Percentiles rank a stretch among this genome's conserved stretches.
Evolutionary conservation across 2,329 filamentous ascomycete species (phyloP).

Genomic region (Ophiostoma perfectum): DNA sequence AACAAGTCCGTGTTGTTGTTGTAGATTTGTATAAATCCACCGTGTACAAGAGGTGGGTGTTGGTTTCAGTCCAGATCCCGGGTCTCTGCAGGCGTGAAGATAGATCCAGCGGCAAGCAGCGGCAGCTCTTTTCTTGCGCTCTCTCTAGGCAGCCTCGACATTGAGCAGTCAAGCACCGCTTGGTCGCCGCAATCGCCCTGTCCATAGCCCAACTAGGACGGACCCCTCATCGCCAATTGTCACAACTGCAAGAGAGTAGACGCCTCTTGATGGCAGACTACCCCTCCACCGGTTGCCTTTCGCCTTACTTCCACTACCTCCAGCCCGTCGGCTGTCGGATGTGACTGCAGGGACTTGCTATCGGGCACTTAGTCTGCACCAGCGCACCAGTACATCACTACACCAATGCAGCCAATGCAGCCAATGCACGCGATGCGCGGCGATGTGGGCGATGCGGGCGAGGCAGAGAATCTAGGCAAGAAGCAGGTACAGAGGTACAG

Average conservation of each 20-base stretch:
- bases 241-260: background rate
- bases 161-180: no score
- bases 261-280: background rate
- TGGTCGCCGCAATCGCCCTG: no score
- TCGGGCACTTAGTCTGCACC: background rate
- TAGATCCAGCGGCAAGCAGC: background rate
- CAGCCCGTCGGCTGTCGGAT: background rate
- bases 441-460: background rate
- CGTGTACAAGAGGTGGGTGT: background rate
- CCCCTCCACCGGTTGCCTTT: background rate
- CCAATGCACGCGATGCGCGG: background rate
- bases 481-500: slow-evolving; percentile 13
- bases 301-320: background rate
- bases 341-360: background rate
- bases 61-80: background rate
- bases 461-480: slow-evolving; percentile 3
- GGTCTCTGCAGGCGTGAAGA: background rate
- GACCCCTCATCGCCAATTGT: background rate
- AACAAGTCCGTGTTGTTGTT: no score
- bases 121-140: background rate
- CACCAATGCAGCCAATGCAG: background rate
- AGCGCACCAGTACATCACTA: background rate
- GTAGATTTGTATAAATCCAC: no score
- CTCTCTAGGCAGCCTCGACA: no score
- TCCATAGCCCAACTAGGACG: no score